phyloP scores from a whole-genome alignment of 2,329 filamentous ascomycete genomes.

The Diaporthe vaccinii region DNA sequence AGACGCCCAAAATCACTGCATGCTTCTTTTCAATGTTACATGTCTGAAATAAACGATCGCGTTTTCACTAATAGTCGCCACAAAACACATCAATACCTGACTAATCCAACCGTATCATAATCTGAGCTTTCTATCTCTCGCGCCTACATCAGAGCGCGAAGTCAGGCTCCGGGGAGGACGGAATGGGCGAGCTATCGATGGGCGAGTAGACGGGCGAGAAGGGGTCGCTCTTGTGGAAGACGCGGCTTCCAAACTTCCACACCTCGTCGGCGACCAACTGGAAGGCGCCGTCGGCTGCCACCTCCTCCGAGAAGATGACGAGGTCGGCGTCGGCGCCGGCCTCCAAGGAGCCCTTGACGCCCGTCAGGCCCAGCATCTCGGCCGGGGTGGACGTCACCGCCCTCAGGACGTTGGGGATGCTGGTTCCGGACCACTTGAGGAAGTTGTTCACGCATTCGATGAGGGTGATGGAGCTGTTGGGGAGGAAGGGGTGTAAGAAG shows the following conservation, averaged over 20 bases:
- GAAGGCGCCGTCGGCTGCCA: conserved; percentile 56
- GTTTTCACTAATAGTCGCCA: neutral
- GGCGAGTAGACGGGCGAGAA: conserved; percentile 40
- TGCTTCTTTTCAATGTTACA: neutral
- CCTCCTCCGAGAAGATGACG: conserved; percentile 73
- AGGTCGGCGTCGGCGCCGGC: conserved; percentile 78
- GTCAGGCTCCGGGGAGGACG: conserved; percentile 33
- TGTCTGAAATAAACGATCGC: too few relatives aligned
- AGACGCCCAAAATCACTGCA: neutral
- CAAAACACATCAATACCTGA: neutral
- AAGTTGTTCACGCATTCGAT: conserved; percentile 89
- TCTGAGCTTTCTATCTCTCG: too few relatives aligned
- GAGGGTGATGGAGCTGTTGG: conserved; percentile 74
- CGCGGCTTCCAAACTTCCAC: conserved; percentile 80
- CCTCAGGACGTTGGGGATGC: conserved; percentile 76
- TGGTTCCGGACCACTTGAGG: conserved; percentile 78
- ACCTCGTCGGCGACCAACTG: conserved; percentile 79
- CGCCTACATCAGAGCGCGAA: conserved; percentile 12
- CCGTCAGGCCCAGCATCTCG: conserved; percentile 78
- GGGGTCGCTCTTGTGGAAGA: conserved; percentile 52
- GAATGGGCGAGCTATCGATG: conserved; percentile 33
- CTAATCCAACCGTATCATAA: neutral
- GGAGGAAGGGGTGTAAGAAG: neutral
- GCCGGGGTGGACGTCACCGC: conserved; percentile 84
- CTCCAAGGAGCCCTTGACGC: conserved; percentile 75